Base-by-base conservation (phyloP, 805 yeast genomes). In the Priceomyces castillae region DNA sequence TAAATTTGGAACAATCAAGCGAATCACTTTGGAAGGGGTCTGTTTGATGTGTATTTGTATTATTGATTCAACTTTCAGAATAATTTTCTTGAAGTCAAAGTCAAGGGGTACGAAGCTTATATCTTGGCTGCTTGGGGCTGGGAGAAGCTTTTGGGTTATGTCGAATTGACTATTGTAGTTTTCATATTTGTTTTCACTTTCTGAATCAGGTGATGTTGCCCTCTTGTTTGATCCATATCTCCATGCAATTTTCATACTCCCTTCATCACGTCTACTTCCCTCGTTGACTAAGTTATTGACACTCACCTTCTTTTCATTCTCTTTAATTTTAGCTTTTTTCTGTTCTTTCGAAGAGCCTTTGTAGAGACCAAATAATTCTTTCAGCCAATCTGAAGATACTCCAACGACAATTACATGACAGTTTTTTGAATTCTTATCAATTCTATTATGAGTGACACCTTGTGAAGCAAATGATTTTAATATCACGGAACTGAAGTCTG, bases 231-330 rank as follows among this genome's bases (percentile, higher is more conserved):
- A 53, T 0, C 92, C 94, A 57, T 90, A 90, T 55, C 97, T 77
- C 98, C 98, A 90, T 1, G 98, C 97, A 52, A 90, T 90, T 58
- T 83, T 86, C 74, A 90, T 68, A 50, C 84, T 87, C 4, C 65
- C 58, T 10, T 53, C 56, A 35, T 46, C 43, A 11, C 51, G 42
- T 6, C 46, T 11, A 12, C 48, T 25, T 2, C 34, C 38, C 3
- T 31, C 40, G 47, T 40, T 45, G 28, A 47, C 48, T 54, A 84
- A 57, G 56, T 86, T 86, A 23, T 83, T 78, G 2, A 86, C 92
- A 44, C 86, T 81, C 4, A 87, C 57, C 52, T 82, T 79, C 10
- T 78, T 68, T 54, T 84, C 84, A 46, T 82, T 77, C 43, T 74
- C 76, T 14, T 65, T 58, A 3, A 85, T 77, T 46, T 70, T 70